These are phyloP conservation scores for Auriscalpium orientale DNA, from an alignment of 768 basidiomycete species.

Conservation along the genomic window DNA sequence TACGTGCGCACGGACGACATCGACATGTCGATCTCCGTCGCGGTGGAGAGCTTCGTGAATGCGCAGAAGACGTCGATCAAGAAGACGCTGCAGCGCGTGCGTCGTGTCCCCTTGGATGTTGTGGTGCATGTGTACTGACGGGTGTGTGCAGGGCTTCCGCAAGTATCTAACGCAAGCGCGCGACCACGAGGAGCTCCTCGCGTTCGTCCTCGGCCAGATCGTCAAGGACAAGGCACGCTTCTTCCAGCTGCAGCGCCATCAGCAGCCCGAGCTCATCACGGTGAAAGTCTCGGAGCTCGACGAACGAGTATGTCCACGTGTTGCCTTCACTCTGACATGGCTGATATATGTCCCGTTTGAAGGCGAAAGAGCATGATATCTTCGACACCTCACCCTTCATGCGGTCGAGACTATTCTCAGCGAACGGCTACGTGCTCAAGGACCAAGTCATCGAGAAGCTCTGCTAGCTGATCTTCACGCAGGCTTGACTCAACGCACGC, in stretches of 20 bases:
- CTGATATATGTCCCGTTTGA: neutral
- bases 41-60: conserved; percentile 89
- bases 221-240: conserved; percentile 89
- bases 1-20: conserved; percentile 95
- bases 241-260: conserved; percentile 67
- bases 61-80: conserved; percentile 99
- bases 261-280: conserved; percentile 69
- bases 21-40: conserved; percentile 93
- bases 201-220: conserved; percentile 89
- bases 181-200: conserved; percentile 91
- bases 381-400: conserved; percentile 86
- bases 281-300: conserved; percentile 81
- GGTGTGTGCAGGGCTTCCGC: conserved; percentile 68
- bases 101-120: conserved; percentile 19
- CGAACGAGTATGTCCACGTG: conserved; percentile 54
- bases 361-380: conserved; percentile 97
- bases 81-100: conserved; percentile 90
- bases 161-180: conserved; percentile 95
- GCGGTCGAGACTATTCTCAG: conserved; percentile 70
- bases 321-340: conserved; percentile 8
- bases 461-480: no score
- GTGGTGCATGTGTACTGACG: neutral
- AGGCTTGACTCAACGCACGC: no score
- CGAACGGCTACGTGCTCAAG: conserved; percentile 82
- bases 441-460: conserved; percentile 65